A percentile compares a stretch with the other conserved stretches of the same genome.
Evolutionary conservation across 192 early-diverging fungal species (phyloP).

Genomic region (Coemansia sp.): DNA sequence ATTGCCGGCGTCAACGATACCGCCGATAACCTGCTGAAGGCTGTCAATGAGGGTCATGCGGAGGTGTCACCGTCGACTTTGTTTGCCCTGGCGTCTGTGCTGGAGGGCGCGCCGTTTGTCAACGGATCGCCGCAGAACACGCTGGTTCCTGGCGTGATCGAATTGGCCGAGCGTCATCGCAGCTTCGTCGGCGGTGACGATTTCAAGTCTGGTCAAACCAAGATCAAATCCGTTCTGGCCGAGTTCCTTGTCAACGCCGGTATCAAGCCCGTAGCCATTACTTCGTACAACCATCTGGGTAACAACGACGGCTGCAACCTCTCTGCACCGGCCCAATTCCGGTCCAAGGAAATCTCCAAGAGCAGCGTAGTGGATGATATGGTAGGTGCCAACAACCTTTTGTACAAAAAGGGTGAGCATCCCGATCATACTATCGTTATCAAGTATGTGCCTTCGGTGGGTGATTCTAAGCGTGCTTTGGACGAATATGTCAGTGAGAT

Average conservation of each 20-base stretch:
- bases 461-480: slow-evolving; percentile 96
- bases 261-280: slow-evolving; percentile 96
- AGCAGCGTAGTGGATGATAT: slow-evolving; percentile 99
- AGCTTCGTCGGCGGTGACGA: slow-evolving; percentile 98
- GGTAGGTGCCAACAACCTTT: slow-evolving; percentile 90
- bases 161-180: slow-evolving; percentile 83
- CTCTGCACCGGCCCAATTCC: slow-evolving; percentile 96
- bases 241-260: slow-evolving; percentile 99
- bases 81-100: slow-evolving; percentile 95
- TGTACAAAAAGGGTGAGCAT: slow-evolving; percentile 81
- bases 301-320: slow-evolving; percentile 99
- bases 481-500: slow-evolving; percentile 99
- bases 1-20: slow-evolving; percentile 95
- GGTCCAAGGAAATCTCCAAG: slow-evolving; percentile 99
- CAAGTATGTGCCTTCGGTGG: slow-evolving; percentile 97
- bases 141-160: slow-evolving; percentile 93
- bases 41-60: slow-evolving; percentile 78
- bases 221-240: slow-evolving; percentile 98
- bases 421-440: slow-evolving; percentile 93
- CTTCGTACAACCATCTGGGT: slow-evolving; percentile 97
- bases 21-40: slow-evolving; percentile 83
- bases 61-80: slow-evolving; percentile 96
- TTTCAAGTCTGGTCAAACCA: slow-evolving; percentile 99
- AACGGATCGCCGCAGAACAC: slow-evolving; percentile 99
- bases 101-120: slow-evolving; percentile 94